Conservation (phyloP, 495 filamentous ascomycete species). For the Penicillium lividum region DNA sequence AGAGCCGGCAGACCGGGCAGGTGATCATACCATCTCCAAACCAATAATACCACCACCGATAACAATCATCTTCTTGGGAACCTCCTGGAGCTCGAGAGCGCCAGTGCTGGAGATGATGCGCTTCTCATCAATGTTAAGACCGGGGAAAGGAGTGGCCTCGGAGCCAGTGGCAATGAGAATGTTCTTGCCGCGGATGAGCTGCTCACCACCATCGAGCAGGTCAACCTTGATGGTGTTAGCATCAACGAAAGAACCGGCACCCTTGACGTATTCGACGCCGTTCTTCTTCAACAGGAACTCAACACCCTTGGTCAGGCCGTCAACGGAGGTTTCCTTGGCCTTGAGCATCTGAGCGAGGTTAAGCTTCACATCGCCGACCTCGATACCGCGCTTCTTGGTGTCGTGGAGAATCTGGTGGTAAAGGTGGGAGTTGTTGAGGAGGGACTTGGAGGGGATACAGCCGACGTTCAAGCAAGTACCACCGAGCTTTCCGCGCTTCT, state of each 20-base stretch:
- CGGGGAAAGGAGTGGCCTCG: conserved; percentile 94
- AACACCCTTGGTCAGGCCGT: conserved; percentile 90
- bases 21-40: conserved; percentile 81
- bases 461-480: conserved; percentile 99
- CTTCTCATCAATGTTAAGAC: conserved; percentile 94
- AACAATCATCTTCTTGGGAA: conserved; percentile 96
- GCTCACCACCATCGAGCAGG: conserved; percentile 86
- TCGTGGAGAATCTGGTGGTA: conserved; percentile 98
- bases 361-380: conserved; percentile 93
- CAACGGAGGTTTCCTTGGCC: conserved; percentile 91
- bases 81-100: conserved; percentile 81
- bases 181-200: conserved; percentile 84
- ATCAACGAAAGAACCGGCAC: conserved; percentile 80
- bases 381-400: conserved; percentile 94
- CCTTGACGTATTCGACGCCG: conserved; percentile 94
- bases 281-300: conserved; percentile 99
- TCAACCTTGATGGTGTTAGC: conserved; percentile 91
- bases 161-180: conserved; percentile 95
- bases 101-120: conserved; percentile 95
- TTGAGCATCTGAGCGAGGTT: conserved; percentile 96
- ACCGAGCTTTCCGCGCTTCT: conserved; percentile 93
- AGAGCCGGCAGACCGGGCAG: not conserved
- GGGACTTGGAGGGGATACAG: conserved; percentile 98
- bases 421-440: conserved; percentile 98
- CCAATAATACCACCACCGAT: conserved; percentile 99